Evolutionary conservation across 2,329 filamentous ascomycete genomes (phyloP).

Genomic region (Diaporthe sp.): DNA sequence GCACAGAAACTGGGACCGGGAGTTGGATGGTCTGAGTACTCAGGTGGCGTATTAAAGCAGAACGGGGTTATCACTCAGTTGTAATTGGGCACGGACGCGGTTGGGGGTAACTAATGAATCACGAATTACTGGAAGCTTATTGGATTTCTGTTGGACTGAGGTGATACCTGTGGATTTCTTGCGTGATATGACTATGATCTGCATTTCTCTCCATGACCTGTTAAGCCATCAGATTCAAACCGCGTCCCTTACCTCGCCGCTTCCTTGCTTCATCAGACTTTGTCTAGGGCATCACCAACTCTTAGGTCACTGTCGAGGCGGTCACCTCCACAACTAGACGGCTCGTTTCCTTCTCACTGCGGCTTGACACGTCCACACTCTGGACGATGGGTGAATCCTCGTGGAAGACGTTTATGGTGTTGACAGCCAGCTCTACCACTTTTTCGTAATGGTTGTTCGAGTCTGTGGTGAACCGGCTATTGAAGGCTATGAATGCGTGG

Average conservation of each 20-base stretch:
- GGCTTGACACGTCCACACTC: neutral
- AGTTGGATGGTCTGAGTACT: constrained; percentile 76
- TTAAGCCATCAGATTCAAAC: fast-evolving
- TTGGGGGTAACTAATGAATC: constrained; percentile 21
- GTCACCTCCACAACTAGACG: neutral
- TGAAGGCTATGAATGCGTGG: neutral
- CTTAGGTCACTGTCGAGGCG: neutral
- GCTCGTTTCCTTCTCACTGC: neutral
- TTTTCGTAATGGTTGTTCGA: neutral
- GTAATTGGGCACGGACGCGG: neutral
- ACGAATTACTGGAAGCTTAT: neutral
- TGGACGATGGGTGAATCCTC: neutral
- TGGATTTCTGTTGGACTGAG: fast-evolving
- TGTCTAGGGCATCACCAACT: too few species aligned
- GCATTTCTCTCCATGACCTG: too few species aligned
- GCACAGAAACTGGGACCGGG: constrained; percentile 81
- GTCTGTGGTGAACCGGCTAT: neutral
- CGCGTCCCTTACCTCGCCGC: neutral
- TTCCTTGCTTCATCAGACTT: neutral
- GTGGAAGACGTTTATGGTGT: neutral
- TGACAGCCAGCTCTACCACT: neutral
- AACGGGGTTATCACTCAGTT: too few species aligned
- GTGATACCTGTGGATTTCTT: neutral
- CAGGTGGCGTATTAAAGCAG: constrained; percentile 76
- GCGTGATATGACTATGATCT: too few species aligned